Conservation (phyloP, 2,329 filamentous ascomycete genomes). For the Fusarium illudens region DNA sequence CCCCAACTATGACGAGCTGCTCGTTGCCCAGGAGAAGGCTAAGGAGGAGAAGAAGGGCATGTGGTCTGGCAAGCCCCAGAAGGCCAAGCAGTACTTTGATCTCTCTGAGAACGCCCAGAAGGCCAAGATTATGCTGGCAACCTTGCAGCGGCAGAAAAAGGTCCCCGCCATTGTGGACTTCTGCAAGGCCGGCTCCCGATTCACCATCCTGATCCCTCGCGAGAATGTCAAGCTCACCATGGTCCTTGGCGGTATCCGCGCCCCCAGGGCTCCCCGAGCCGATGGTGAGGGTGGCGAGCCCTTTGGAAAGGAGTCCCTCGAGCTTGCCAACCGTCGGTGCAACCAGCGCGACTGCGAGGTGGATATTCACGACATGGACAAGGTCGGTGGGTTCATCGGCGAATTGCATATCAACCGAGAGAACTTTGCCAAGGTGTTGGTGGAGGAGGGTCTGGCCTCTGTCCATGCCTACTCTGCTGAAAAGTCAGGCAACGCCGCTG, state of each 20-base stretch:
- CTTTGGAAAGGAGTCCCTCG: conserved; percentile 93
- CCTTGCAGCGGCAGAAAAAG: conserved; percentile 89
- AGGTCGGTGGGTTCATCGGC: conserved; percentile 96
- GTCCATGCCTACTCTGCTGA: conserved; percentile 97
- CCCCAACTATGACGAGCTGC: conserved; percentile 89
- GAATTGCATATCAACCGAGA: conserved; percentile 93
- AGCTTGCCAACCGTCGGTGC: conserved; percentile 86
- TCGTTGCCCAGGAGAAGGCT: conserved; percentile 81
- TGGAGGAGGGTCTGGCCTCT: conserved; percentile 92
- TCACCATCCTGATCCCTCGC: conserved; percentile 88
- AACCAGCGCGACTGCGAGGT: conserved; percentile 97
- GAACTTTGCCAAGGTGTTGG: conserved; percentile 90
- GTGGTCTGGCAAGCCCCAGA: conserved; percentile 90
- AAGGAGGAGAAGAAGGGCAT: conserved; percentile 92
- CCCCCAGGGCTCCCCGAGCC: conserved; percentile 81
- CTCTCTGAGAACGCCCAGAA: conserved; percentile 94
- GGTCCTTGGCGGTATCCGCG: conserved; percentile 91
- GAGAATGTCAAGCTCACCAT: conserved; percentile 96
- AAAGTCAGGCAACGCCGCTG: conserved; percentile 87
- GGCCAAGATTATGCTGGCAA: conserved; percentile 90
- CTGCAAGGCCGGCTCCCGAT: conserved; percentile 95
- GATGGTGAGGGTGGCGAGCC: conserved; percentile 85
- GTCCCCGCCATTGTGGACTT: conserved; percentile 95
- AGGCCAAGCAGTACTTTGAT: conserved; percentile 83
- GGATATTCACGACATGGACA: conserved; percentile 93